Base-by-base conservation (phyloP, 495 filamentous ascomycete genomes). In the Hyaloscypha variabilis region DNA sequence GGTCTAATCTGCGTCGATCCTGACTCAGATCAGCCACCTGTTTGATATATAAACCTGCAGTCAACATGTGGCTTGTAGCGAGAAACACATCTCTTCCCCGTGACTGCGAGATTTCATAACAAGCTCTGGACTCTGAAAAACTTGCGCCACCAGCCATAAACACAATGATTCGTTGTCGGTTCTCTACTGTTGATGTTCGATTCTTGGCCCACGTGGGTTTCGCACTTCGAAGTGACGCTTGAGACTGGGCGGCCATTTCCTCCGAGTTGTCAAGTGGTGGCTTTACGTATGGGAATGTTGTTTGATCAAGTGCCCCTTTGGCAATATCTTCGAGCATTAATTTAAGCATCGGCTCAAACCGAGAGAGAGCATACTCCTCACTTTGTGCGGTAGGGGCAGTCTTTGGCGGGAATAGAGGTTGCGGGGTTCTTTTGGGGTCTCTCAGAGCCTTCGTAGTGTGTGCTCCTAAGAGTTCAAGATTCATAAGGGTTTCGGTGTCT, bases 101-200 rank as follows among this genome's bases (percentile, higher is more conserved):
- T 55, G 83, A 70, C 64, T 89, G 82, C 10, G 91, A 89, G 52
- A 94, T 74, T 67, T 99, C 94, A 70, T 98, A 97, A 77, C 95
- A 98, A 23, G 89, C 82, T 58, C 96, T 87, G 8, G 90, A 80
- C 77, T 99, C 95, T 1, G 90, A 90, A 74, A 94, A 95, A 3
- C 94, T 99, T 8, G 96, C 96, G 49, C 95, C 95, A 39, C 96
- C 95, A 23, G 95, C 94, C 87, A 98, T 90, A 75, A 97, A 97
- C 54, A 98, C 89, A 64, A 99, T 90, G 53, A 98, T 86, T 50
- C 95, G 89, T 76, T 99, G 95, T 53, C 88, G 86, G 59, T 91
- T 92, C 70, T 97, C 94, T 23, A 89, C 85, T 11, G 86, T 85
- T 19, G 89, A 83, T 28, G 88, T 82, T 60, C 91, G 86, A 14